Evolutionary conservation across 768 basidiomycete species (phyloP), one percentile per base, ranked within the genome.

Genomic region (Lactifluus pinguis): DNA sequence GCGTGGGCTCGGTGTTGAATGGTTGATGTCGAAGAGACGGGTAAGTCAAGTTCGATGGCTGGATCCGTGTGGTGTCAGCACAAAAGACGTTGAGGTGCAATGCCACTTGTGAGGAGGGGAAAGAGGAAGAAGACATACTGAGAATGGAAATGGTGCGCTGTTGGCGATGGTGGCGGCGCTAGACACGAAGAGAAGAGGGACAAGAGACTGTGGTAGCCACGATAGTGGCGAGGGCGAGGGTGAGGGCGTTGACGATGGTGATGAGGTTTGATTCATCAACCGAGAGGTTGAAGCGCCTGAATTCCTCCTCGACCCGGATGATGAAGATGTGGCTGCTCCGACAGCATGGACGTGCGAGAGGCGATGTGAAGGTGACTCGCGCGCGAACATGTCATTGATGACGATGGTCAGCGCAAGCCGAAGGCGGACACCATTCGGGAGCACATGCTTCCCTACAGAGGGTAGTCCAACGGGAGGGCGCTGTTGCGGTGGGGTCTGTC

Each of bases 351-450:
- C 48, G 8, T 61, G 50, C 14, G 59, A 56, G 36, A 57, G 59
- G 15, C 61, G 73, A 4, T 72, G 69, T 13, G 73, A 59, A 1
- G 84, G 84, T 0, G 82, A 77, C 67, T 86, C 83, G 25, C 89
- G 80, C 29, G 87, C 84, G 68, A 92, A 92, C 7, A 93, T 73
- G 66, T 92, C 89, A 64, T 92, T 92, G 71, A 92, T 79, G 57
- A 92, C 82, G 0, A 87, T 86, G 2, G 83, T 83, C 39, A 93
- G 75, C 1, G 86, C 85, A 6, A 92, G 78, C 32, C 90, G 78
- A 52, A 93, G 76, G 6, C 91, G 80, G 39, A 93, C 88, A 13
- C 89, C 89, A 65, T 92, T 90, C 0, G 90, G 90, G 4, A 92
- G 73, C 1, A 77, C 82, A 64, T 89, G 85, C 9, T 80, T 82